Evolutionary conservation across 2,329 filamentous ascomycete genomes (phyloP).

Genomic region (Drechmeria coniospora): DNA sequence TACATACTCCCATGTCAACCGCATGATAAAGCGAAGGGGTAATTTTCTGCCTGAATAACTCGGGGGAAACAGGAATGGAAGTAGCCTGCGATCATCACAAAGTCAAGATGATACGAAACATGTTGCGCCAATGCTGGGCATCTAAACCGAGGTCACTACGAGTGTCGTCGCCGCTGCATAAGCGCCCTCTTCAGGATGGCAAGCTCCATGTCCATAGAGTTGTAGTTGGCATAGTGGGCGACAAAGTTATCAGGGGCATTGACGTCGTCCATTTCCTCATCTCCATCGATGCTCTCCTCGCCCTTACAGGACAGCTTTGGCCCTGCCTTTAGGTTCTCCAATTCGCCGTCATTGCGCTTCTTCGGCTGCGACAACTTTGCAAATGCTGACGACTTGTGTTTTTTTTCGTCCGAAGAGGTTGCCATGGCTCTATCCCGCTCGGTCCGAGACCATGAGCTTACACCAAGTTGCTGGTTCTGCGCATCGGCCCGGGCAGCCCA

Average conservation of each 20-base stretch:
- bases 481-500: constrained; percentile 5
- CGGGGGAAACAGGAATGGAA: too few relatives aligned
- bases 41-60: too few relatives aligned
- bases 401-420: neutral
- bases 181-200: constrained; percentile 3
- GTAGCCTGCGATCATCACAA: too few relatives aligned
- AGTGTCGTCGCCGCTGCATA: constrained; percentile 1
- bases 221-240: constrained; percentile 4
- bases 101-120: too few relatives aligned
- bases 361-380: neutral
- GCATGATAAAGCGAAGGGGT: too few relatives aligned
- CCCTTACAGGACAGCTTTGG: neutral
- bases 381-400: constrained; percentile 1
- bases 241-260: constrained; percentile 1
- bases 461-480: constrained; percentile 2
- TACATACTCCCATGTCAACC: too few relatives aligned
- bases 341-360: neutral
- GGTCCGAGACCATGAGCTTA: neutral
- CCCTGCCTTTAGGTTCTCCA: neutral
- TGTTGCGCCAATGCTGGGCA: too few relatives aligned
- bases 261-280: constrained; percentile 1
- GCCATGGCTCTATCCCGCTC: neutral
- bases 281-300: constrained; percentile 1
- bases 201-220: constrained; percentile 5
- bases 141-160: neutral